Evolutionary conservation across 75 land plant species (phyloP).

Genomic region (Adiantum capillusveneris): DNA sequence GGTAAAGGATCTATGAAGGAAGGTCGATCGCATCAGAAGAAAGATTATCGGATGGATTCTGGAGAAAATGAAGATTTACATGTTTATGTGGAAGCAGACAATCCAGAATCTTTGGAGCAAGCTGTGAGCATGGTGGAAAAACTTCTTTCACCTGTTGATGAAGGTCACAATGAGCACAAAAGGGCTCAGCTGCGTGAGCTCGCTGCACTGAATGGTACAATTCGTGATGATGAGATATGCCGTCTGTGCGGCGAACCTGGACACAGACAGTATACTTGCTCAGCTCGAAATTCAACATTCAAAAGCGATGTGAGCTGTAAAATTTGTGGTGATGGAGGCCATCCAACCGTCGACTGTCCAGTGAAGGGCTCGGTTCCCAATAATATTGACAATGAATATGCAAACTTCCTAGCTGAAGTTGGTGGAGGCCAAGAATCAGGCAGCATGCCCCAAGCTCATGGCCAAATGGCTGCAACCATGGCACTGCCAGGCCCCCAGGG

Average conservation of each 20-base stretch:
- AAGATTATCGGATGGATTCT: constrained; percentile 13
- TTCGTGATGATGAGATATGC: constrained; percentile 5
- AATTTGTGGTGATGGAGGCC: constrained; percentile 13
- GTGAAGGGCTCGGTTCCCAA: constrained; percentile 11
- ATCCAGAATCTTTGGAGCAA: constrained; percentile 26
- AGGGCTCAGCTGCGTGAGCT: constrained; percentile 24
- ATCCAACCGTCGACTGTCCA: constrained; percentile 15
- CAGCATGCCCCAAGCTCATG: background rate
- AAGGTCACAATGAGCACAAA: constrained; percentile 19
- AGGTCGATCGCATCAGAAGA: constrained; percentile 22
- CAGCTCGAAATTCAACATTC: constrained; percentile 7
- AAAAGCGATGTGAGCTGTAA: constrained; percentile 17
- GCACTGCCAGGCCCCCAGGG: background rate
- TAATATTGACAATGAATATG: constrained; percentile 29
- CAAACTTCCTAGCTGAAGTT: constrained; percentile 18
- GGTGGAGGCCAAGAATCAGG: constrained; percentile 11
- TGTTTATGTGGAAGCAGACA: constrained; percentile 44
- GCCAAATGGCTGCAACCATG: background rate
- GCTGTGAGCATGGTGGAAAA: constrained; percentile 50
- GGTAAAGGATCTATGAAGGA: constrained; percentile 41
- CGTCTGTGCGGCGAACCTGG: constrained; percentile 16
- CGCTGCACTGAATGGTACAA: constrained; percentile 23
- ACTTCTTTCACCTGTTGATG: constrained; percentile 32
- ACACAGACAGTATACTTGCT: constrained; percentile 22
- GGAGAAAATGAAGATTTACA: constrained; percentile 42